These are phyloP conservation scores for Chaetomium fimeti DNA, from an alignment of 495 filamentous ascomycete species.

Conservation along the genomic window DNA sequence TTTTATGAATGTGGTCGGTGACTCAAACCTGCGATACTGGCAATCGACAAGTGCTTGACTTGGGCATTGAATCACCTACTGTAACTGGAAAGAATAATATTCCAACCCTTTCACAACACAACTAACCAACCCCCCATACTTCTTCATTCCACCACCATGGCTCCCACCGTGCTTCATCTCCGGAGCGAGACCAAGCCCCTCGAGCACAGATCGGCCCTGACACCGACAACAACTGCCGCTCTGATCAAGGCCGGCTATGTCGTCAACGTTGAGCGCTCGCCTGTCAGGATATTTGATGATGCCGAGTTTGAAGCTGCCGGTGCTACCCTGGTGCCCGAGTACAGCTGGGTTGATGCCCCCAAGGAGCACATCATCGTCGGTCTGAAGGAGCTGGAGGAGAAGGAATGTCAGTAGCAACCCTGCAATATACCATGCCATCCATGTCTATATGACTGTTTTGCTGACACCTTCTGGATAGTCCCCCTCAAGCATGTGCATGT, in stretches of 20 bases:
- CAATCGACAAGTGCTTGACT: background rate
- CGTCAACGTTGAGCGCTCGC: conserved; percentile 77
- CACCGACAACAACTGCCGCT: conserved; percentile 65
- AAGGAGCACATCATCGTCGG: conserved; percentile 81
- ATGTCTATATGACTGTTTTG: background rate
- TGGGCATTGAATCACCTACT: background rate
- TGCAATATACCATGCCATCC: background rate
- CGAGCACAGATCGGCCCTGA: conserved; percentile 57
- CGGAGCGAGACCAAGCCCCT: conserved; percentile 55
- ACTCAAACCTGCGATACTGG: conserved; percentile 18
- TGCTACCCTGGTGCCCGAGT: conserved; percentile 73
- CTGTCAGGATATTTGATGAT: conserved; percentile 82
- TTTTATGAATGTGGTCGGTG: too few relatives aligned
- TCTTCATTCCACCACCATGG: conserved; percentile 24
- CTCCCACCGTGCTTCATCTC: conserved; percentile 46
- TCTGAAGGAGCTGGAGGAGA: conserved; percentile 90
- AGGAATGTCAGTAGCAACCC: conserved; percentile 56
- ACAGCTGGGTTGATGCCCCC: conserved; percentile 75
- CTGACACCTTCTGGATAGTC: conserved; percentile 41
- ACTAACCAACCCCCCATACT: background rate
- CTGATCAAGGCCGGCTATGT: conserved; percentile 81
- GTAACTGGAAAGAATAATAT: background rate
- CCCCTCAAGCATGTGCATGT: conserved; percentile 85
- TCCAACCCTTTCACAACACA: background rate
- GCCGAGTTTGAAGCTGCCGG: conserved; percentile 61